phyloP scores from a whole-genome alignment of 805 yeast genomes.

The Kurtzmaniella cleridarum region DNA sequence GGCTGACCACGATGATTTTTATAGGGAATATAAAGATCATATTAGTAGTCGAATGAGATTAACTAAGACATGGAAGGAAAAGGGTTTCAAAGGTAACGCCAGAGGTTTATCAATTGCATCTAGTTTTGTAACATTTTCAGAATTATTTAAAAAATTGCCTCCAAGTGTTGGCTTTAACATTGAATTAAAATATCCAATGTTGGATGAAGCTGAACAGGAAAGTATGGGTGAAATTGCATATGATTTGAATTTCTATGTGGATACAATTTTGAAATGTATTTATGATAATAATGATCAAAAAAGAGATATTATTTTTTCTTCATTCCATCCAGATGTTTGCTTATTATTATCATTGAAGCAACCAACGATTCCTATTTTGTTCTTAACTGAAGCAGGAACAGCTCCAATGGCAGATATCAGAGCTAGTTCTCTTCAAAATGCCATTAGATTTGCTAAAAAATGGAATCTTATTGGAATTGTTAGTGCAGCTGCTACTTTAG shows the following conservation, averaged over 20 bases:
- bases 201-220: slow-evolving; percentile 85
- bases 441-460: slow-evolving; percentile 80
- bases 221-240: slow-evolving; percentile 80
- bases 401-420: slow-evolving; percentile 82
- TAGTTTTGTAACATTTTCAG: slow-evolving; percentile 82
- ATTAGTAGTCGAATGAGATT: slow-evolving; percentile 65
- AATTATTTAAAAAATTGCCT: slow-evolving; percentile 78
- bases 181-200: slow-evolving; percentile 92
- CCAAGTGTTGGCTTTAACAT: slow-evolving; percentile 85
- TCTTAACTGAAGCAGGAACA: slow-evolving; percentile 86
- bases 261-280: slow-evolving; percentile 73
- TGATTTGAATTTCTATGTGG: slow-evolving; percentile 84
- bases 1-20: slow-evolving; percentile 27
- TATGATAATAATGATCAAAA: slow-evolving; percentile 70
- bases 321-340: slow-evolving; percentile 94
- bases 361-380: slow-evolving; percentile 87
- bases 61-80: slow-evolving; percentile 82
- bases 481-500: slow-evolving; percentile 78
- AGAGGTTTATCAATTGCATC: slow-evolving; percentile 89
- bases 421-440: slow-evolving; percentile 84
- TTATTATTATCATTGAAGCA: slow-evolving; percentile 81
- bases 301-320: slow-evolving; percentile 83
- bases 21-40: slow-evolving; percentile 33
- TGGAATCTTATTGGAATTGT: slow-evolving; percentile 94
- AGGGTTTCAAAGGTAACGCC: slow-evolving; percentile 88